phyloP scores from a whole-genome alignment of 2,329 filamentous ascomycete species.

The Eurotiales sp. region DNA sequence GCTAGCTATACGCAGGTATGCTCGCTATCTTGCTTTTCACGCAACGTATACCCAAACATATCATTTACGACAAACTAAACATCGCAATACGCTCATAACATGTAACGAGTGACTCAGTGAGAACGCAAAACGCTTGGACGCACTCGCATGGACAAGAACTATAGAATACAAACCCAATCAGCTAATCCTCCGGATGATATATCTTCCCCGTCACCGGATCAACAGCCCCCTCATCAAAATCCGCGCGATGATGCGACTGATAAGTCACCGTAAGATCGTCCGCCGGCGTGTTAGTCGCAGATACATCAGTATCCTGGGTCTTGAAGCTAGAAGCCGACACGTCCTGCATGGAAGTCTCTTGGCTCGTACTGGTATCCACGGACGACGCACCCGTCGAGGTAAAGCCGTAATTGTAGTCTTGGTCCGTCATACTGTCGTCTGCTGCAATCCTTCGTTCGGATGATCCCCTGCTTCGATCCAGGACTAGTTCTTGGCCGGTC shows the following conservation, averaged over 20 bases:
- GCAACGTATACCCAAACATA: no score
- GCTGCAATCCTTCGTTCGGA: constrained; percentile 28
- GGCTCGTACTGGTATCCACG: constrained; percentile 5
- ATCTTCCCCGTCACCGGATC: constrained; percentile 15
- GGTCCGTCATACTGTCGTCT: constrained; percentile 16
- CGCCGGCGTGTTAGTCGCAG: constrained; percentile 8
- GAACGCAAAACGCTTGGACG: constrained; percentile 3
- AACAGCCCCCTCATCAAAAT: constrained; percentile 13
- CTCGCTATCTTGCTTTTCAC: neutral
- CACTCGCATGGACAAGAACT: neutral
- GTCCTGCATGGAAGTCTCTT: constrained; percentile 2
- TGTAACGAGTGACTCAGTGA: constrained; percentile 1
- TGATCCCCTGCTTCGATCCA: constrained; percentile 16
- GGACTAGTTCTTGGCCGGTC: constrained; percentile 27
- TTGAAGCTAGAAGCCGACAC: neutral
- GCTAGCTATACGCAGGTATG: neutral
- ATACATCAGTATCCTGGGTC: neutral
- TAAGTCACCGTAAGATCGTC: constrained; percentile 8
- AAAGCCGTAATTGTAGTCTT: constrained; percentile 10
- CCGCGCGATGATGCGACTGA: constrained; percentile 4
- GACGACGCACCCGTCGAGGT: constrained; percentile 1
- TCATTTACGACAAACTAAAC: no score
- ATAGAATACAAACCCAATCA: neutral
- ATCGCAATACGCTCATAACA: neutral
- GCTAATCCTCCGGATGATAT: constrained; percentile 11